These are phyloP conservation scores for Solanum peruvianum DNA, from an alignment of 257 asterid genomes.

Conservation along the genomic window DNA sequence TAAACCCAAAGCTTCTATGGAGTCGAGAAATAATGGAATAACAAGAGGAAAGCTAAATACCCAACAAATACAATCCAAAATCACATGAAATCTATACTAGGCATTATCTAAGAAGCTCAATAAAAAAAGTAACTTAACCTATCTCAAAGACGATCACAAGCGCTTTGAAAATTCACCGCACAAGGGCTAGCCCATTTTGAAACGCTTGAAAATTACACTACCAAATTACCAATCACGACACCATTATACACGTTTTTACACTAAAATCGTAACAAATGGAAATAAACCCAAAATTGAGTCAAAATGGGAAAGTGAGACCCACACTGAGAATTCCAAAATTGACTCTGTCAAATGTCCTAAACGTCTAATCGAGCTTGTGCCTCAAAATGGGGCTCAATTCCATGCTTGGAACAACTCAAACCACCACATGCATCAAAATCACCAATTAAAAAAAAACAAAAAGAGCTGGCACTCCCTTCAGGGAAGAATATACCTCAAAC, in stretches of 20 bases:
- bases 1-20: not conserved
- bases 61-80: not conserved
- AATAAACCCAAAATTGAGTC: not conserved
- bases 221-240: not conserved
- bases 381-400: not conserved
- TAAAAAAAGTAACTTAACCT: not conserved
- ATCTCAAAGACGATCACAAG: not conserved
- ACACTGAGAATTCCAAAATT: not conserved
- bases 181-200: not conserved
- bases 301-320: not conserved
- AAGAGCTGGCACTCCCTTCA: not conserved
- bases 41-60: not conserved
- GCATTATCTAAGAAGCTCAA: not conserved
- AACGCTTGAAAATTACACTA: not conserved
- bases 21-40: not conserved
- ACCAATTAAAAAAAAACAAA: not conserved
- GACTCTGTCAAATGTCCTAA: not conserved
- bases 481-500: not conserved
- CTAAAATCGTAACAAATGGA: not conserved
- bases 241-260: not conserved
- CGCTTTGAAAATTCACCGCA: not conserved
- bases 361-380: not conserved
- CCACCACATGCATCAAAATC: not conserved
- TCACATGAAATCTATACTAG: not conserved
- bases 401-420: not conserved